These are phyloP conservation scores for Lenzites betulinus DNA, from an alignment of 768 basidiomycete species.

Conservation along the genomic window DNA sequence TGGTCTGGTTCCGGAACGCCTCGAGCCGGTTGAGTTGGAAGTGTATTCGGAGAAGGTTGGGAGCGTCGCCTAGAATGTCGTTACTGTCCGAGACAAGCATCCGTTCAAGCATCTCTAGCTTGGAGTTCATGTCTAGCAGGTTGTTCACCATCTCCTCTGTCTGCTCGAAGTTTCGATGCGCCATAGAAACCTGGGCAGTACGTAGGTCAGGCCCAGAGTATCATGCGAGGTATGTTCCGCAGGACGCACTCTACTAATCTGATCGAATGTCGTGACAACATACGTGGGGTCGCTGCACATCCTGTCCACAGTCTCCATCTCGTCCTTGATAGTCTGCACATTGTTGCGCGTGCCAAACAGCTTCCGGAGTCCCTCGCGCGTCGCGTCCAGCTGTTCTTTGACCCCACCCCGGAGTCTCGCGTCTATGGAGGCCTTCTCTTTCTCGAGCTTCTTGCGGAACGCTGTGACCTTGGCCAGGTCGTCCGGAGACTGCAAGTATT, in stretches of 20 bases:
- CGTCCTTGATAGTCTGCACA: constrained; percentile 82
- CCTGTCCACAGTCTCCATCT: constrained; percentile 80
- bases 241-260: constrained; percentile 83
- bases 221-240: background rate
- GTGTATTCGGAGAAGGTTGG: constrained; percentile 88
- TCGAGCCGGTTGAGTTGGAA: constrained; percentile 92
- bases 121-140: constrained; percentile 87
- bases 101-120: constrained; percentile 75
- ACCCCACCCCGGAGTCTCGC: constrained; percentile 88
- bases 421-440: constrained; percentile 95
- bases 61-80: constrained; percentile 83
- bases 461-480: constrained; percentile 88
- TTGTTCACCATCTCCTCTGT: constrained; percentile 96
- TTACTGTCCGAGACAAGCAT: constrained; percentile 75
- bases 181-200: constrained; percentile 79
- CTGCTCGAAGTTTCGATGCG: constrained; percentile 92
- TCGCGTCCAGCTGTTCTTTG: constrained; percentile 90
- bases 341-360: constrained; percentile 75
- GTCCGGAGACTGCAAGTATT: constrained; percentile 91
- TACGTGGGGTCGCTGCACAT: constrained; percentile 75
- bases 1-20: constrained; percentile 89
- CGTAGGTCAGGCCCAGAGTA: background rate
- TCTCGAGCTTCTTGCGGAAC: constrained; percentile 92
- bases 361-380: constrained; percentile 83
- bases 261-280: constrained; percentile 85